phyloP scores from a whole-genome alignment of 2,329 filamentous ascomycete genomes.

The Pyricularia sp. region DNA sequence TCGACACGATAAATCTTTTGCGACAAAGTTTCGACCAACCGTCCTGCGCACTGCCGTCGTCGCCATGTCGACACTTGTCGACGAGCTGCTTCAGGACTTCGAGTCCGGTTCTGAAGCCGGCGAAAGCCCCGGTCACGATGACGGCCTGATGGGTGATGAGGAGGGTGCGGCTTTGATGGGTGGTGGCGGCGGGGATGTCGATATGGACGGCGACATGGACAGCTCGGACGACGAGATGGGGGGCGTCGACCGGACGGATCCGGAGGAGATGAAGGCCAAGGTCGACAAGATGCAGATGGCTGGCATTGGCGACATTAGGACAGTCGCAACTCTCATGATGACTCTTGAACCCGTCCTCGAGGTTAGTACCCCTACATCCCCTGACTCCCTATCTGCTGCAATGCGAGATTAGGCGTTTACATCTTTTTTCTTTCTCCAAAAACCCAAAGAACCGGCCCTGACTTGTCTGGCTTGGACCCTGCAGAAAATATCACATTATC shows the following conservation, averaged over 20 bases:
- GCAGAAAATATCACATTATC: conserved; percentile 71
- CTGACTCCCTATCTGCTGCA: conserved; percentile 11
- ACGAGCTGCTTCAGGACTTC: conserved; percentile 86
- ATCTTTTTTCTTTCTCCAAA: conserved; percentile 31
- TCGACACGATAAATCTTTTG: background rate
- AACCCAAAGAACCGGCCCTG: conserved; percentile 46
- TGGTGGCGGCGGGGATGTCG: conserved; percentile 31
- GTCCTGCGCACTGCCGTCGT: background rate
- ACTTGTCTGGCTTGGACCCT: conserved; percentile 39
- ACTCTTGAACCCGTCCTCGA: conserved; percentile 68
- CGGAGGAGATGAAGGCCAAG: conserved; percentile 61
- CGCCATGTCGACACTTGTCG: conserved; percentile 75
- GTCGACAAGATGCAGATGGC: conserved; percentile 74
- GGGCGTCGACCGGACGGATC: conserved; percentile 35
- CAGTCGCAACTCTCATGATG: conserved; percentile 68
- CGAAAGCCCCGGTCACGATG: conserved; percentile 40
- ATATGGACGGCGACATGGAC: conserved; percentile 47
- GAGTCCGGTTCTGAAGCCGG: conserved; percentile 65
- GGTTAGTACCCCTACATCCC: conserved; percentile 40
- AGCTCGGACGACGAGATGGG: conserved; percentile 44
- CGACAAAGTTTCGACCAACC: background rate
- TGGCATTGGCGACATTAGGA: conserved; percentile 62
- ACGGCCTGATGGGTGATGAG: conserved; percentile 29
- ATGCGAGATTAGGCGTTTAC: conserved; percentile 43
- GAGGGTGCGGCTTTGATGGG: conserved; percentile 24